A percentile compares a stretch with the other conserved stretches of the same genome.
phyloP scores from a whole-genome alignment of 108 stramenopile genomes.

The Cyclotella sp. region DNA sequence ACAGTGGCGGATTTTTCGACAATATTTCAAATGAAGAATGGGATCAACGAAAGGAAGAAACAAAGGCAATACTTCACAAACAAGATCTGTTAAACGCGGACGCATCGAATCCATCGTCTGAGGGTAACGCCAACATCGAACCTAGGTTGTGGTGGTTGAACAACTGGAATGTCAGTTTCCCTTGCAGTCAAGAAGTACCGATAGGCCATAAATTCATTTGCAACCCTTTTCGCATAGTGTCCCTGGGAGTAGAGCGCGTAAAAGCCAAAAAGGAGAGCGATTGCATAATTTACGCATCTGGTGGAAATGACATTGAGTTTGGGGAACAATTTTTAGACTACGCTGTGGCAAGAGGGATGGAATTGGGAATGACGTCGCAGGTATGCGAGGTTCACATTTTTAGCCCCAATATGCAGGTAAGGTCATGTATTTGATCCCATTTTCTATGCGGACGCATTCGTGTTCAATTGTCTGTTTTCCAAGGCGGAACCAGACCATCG shows the following conservation, averaged over 20 bases:
- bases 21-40: constrained; percentile 44
- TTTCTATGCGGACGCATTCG: neutral
- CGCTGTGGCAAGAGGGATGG: constrained; percentile 5
- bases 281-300: constrained; percentile 63
- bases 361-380: constrained; percentile 5
- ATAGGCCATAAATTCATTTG: constrained; percentile 39
- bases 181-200: constrained; percentile 19
- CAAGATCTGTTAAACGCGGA: constrained; percentile 29
- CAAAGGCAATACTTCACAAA: constrained; percentile 12
- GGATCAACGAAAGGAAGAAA: constrained; percentile 30
- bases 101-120: constrained; percentile 19
- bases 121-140: constrained; percentile 28
- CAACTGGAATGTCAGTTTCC: constrained; percentile 42
- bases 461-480: neutral
- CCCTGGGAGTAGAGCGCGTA: constrained; percentile 23
- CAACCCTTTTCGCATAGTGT: constrained; percentile 31
- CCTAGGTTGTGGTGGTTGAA: constrained; percentile 23
- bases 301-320: constrained; percentile 56
- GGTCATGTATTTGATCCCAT: neutral
- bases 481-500: constrained; percentile 8
- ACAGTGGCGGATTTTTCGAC: constrained; percentile 58
- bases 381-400: constrained; percentile 69
- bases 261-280: constrained; percentile 1
- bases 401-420: constrained; percentile 39
- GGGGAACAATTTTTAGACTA: constrained; percentile 42